Evolutionary conservation across 768 basidiomycete species (phyloP).

Genomic region (Termitomyces sp.): DNA sequence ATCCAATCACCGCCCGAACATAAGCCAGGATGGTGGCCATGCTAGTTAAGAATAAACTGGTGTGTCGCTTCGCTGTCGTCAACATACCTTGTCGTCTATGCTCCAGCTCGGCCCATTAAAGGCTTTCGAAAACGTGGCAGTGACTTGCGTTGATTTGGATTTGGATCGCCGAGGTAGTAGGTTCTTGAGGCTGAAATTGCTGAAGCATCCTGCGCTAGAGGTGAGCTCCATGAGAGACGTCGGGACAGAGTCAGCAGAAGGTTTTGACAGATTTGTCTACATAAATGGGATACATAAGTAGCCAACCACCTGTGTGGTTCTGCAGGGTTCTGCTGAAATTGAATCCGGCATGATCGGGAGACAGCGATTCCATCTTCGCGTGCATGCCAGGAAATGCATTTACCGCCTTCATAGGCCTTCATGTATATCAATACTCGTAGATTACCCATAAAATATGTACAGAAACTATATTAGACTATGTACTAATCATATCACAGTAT

Average conservation of each 20-base stretch:
- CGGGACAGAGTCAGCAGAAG: not conserved
- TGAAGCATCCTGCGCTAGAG: conserved; percentile 11
- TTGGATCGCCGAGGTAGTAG: conserved; percentile 1
- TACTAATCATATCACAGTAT: no score
- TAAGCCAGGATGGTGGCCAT: not conserved
- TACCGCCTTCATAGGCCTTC: no score
- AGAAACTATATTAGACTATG: not conserved
- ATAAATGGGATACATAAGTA: not conserved
- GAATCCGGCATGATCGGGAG: conserved; percentile 8
- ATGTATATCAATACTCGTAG: no score
- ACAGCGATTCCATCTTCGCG: no score
- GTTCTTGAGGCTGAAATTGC: conserved; percentile 8
- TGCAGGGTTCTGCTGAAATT: not conserved
- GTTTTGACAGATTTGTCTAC: not conserved
- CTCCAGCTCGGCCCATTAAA: not conserved
- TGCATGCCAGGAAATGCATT: no score
- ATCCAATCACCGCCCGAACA: conserved; percentile 22
- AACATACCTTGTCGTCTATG: conserved; percentile 3
- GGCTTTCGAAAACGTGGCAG: not conserved
- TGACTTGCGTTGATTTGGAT: not conserved
- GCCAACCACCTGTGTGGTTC: not conserved
- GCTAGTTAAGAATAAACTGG: not conserved
- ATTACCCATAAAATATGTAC: not conserved
- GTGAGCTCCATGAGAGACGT: not conserved
- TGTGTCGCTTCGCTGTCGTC: not conserved